Evolutionary conservation across 495 filamentous ascomycete genomes (phyloP).

Genomic region (Staphylotrichum longicolle): DNA sequence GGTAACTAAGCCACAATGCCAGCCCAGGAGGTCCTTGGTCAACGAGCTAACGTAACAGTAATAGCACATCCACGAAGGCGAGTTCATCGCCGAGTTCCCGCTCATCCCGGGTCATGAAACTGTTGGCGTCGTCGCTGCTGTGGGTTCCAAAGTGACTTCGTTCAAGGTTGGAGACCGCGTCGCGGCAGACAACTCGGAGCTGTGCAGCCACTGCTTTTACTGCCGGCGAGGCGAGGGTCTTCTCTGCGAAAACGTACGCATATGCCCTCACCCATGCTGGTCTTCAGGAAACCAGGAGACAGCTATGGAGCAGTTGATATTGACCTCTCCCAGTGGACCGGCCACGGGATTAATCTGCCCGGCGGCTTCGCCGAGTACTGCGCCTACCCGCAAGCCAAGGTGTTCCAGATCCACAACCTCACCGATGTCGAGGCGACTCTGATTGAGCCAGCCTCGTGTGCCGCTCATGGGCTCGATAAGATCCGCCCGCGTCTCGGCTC

Average conservation of each 20-base stretch:
- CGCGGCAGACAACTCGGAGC: conserved; percentile 58
- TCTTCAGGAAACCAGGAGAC: neutral
- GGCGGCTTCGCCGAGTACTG: conserved; percentile 71
- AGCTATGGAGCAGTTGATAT: too few species aligned
- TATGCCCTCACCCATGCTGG: neutral
- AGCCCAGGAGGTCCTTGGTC: neutral
- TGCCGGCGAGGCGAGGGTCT: conserved; percentile 66
- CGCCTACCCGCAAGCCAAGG: conserved; percentile 55
- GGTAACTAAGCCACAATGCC: neutral
- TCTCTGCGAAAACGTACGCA: conserved; percentile 58
- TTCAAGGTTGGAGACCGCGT: conserved; percentile 67
- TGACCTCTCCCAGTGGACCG: conserved; percentile 43
- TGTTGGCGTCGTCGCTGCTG: conserved; percentile 53
- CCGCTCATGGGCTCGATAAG: conserved; percentile 68
- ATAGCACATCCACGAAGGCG: conserved; percentile 60
- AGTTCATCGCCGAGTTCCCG: conserved; percentile 42
- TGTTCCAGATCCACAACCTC: conserved; percentile 69
- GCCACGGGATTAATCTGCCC: conserved; percentile 62
- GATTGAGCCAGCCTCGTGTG: conserved; percentile 70
- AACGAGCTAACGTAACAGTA: neutral
- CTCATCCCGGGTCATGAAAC: conserved; percentile 54
- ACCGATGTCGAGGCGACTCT: conserved; percentile 69
- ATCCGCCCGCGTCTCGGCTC: conserved; percentile 68
- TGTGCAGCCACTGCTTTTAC: conserved; percentile 72
- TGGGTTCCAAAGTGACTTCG: conserved; percentile 55